Evolutionary conservation across 257 asterid species (phyloP), one percentile per base, ranked within the genome.

Genomic region (Solanum bulbocastanum): DNA sequence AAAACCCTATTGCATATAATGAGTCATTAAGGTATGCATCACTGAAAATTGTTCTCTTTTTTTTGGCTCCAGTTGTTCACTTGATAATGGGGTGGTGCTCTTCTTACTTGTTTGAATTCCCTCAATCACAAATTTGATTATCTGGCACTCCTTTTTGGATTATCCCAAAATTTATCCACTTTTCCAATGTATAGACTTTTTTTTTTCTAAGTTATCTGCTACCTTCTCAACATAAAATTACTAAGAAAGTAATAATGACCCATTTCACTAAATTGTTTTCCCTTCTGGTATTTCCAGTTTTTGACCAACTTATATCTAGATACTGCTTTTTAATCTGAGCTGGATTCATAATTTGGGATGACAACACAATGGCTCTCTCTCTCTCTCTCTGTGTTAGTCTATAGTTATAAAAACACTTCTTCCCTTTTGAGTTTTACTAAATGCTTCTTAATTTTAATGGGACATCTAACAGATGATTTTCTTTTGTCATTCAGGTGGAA

Each of bases 401-500:
- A 25, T 30, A 30, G 44, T 49, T 82, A 44, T 11, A 18, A 10
- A 10, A 32, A 5, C 30, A 82, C 20, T 82, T 18, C 40, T 81
- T 81, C 68, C 25, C 39, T 79, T 49, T 49, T 16, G 37, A 82
- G 42, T 46, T 46, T 82, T 82, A 82, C 68, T 16, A 30, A 82
- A 82, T 49, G 14, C 15, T 82, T 82, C 85, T 78, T 44, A 25
- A 82, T 30, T 82, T 82, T 76, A 27, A 18, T 8, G 37, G 32
- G 69, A 56, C 27, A 49, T 82, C 44, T 82, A 82, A 82, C 69
- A 49, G 8, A 82, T 18, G 69, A 82, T 49, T 79, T 49, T 5
- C 79, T 83, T 68, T 56, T 78, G 87, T 69, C 87, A 49, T 84
- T 83, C 85, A 97, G 99, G 94, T 97, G 99, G 99, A 97, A 97